Evolutionary conservation across 192 early-diverging fungal genomes (phyloP), one percentile per base, ranked within the genome.

Genomic region (Coemansia sp.): DNA sequence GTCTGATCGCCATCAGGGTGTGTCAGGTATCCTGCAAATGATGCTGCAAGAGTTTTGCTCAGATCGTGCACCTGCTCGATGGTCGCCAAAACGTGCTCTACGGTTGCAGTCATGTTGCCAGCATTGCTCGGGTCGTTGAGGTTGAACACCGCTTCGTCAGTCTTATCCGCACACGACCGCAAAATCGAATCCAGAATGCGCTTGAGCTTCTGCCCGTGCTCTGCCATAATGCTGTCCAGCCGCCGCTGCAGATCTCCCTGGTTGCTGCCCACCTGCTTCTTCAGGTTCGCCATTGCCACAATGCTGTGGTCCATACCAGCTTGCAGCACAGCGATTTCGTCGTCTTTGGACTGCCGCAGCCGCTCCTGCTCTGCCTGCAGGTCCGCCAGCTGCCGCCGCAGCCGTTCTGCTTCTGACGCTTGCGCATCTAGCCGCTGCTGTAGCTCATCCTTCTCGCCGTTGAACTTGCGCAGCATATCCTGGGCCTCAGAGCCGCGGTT

Each of bases 71-170:
- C 86, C 57, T 89, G 90, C 71, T 98, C 96, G 55, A 96, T 84
- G 66, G 94, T 89, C 3, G 93, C 89, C 35, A 96, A 80, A 12
- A 90, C 90, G 64, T 93, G 93, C 72, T 96, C 93, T 5, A 92
- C 90, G 0, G 93, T 92, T 0, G 91, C 86, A 11, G 91, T 90
- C 56, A 87, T 83, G 70, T 95, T 96, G 18, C 93, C 92, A 37
- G 84, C 81, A 46, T 89, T 86, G 14, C 86, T 82, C 15, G 92
- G 86, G 23, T 86, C 80, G 61, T 92, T 91, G 15, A 96, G 70
- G 47, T 92, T 86, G 60, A 93, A 94, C 19, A 94, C 82, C 10
- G 92, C 83, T 61, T 98, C 94, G 57, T 94, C 87, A 28, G 96
- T 85, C 68, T 90, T 92, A 68, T 84, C 80, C 23, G 91, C 86